Evolutionary conservation across 495 filamentous ascomycete species (phyloP).

Genomic region (Jackrogersella multiformis): DNA sequence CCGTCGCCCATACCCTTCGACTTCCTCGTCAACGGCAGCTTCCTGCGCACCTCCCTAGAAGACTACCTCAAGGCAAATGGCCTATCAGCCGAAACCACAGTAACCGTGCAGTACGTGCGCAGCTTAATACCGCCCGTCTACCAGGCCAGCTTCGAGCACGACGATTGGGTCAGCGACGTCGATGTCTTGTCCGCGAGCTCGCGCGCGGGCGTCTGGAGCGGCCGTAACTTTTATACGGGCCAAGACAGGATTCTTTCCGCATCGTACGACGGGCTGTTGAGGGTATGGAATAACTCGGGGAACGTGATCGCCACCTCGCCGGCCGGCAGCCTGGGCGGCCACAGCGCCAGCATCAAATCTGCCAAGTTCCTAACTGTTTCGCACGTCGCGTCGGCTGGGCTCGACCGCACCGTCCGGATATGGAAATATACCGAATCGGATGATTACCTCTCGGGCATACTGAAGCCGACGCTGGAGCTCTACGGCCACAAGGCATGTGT

Average conservation of each 20-base stretch:
- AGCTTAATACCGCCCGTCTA: conserved; percentile 87
- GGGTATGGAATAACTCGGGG: conserved; percentile 89
- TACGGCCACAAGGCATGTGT: conserved; percentile 83
- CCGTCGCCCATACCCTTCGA: conserved; percentile 88
- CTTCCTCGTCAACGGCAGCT: conserved; percentile 91
- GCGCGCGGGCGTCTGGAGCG: conserved; percentile 65
- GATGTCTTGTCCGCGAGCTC: conserved; percentile 79
- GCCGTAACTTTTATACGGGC: conserved; percentile 53
- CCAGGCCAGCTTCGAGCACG: conserved; percentile 89
- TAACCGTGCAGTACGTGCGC: conserved; percentile 92
- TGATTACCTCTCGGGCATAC: conserved; percentile 65
- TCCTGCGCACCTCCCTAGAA: conserved; percentile 86
- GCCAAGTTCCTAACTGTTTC: conserved; percentile 80
- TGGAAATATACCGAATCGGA: conserved; percentile 83
- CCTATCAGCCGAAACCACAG: conserved; percentile 83
- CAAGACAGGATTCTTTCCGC: conserved; percentile 79
- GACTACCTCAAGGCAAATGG: conserved; percentile 87
- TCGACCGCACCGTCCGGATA: conserved; percentile 83
- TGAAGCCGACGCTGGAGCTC: conserved; percentile 82
- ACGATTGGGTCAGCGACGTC: conserved; percentile 96
- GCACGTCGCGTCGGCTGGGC: conserved; percentile 78
- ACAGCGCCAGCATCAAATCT: conserved; percentile 78
- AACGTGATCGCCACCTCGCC: conserved; percentile 77
- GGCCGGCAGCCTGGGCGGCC: conserved; percentile 69
- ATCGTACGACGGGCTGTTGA: conserved; percentile 86